phyloP scores from a whole-genome alignment of 2,329 filamentous ascomycete genomes.

The Penicillium sclerotiorum region DNA sequence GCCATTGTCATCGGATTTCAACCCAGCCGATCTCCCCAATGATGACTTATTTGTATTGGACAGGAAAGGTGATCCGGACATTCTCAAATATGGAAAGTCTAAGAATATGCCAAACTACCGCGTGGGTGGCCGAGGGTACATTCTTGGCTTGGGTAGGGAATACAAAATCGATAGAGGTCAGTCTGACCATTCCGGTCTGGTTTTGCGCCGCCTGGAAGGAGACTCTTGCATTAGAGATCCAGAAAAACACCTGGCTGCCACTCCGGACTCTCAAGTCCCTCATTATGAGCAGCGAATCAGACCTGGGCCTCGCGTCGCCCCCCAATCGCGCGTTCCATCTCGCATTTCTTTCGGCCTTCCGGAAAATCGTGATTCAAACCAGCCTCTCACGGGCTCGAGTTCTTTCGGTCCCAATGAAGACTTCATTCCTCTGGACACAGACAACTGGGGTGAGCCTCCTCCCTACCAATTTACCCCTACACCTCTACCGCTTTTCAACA shows the following conservation, averaged over 20 bases:
- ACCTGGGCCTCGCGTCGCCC: no score
- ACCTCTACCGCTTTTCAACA: no score
- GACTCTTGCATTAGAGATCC: no score
- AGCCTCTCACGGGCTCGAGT: constrained; percentile 11
- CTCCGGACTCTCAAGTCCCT: no score
- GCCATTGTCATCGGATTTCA: background rate
- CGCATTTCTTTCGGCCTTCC: no score
- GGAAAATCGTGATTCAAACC: background rate
- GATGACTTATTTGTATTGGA: constrained; percentile 64
- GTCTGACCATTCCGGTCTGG: constrained; percentile 35
- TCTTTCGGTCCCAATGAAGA: constrained; percentile 30
- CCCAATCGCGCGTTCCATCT: no score
- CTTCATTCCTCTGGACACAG: constrained; percentile 35
- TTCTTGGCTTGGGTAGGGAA: constrained; percentile 66
- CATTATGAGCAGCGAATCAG: no score
- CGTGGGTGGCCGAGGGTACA: constrained; percentile 66
- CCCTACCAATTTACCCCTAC: background rate
- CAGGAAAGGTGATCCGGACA: constrained; percentile 73
- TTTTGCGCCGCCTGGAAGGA: no score
- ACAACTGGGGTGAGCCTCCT: constrained; percentile 47
- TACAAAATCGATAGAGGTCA: constrained; percentile 69
- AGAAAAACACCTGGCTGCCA: no score
- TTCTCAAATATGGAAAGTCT: constrained; percentile 74
- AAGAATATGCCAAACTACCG: constrained; percentile 72
- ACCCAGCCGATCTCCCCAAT: background rate